Percentiles rank a stretch among this genome's conserved stretches.
Conservation (phyloP, 805 yeast genomes). For the Wickerhamomyces tratensis region DNA sequence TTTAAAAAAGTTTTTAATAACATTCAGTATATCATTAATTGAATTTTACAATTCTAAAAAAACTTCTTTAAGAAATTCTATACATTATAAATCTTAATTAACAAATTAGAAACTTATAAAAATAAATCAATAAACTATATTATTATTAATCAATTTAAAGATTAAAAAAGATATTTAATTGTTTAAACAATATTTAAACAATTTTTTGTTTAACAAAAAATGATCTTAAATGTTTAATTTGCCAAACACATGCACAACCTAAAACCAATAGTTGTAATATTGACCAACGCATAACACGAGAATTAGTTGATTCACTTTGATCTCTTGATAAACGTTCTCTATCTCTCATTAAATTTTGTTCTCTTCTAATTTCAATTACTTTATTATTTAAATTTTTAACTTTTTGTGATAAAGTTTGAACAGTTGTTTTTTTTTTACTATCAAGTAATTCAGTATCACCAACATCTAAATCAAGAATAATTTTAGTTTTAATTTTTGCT, state of each 20-base stretch:
- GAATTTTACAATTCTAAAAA: too few relatives aligned
- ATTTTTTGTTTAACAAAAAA: constrained; percentile 73
- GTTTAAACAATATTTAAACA: too few relatives aligned
- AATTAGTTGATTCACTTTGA: constrained; percentile 58
- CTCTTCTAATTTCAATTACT: constrained; percentile 51
- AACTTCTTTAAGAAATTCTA: too few relatives aligned
- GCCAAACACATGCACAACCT: constrained; percentile 63
- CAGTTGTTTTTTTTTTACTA: constrained; percentile 52
- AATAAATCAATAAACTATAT: too few relatives aligned
- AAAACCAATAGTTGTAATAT: constrained; percentile 55
- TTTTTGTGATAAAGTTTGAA: constrained; percentile 45
- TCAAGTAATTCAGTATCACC: constrained; percentile 61
- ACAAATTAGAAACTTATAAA: too few relatives aligned
- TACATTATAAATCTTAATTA: too few relatives aligned
- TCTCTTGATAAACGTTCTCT: constrained; percentile 70
- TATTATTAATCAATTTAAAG: too few relatives aligned
- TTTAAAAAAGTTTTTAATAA: too few relatives aligned
- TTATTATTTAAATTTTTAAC: constrained; percentile 47
- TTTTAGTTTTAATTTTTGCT: constrained; percentile 43
- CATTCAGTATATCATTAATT: too few relatives aligned
- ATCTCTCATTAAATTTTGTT: constrained; percentile 60
- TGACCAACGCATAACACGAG: constrained; percentile 68
- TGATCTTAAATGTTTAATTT: constrained; percentile 60
- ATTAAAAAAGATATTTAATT: too few relatives aligned
- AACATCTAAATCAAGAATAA: constrained; percentile 54